Evolutionary conservation across 495 filamentous ascomycete species (phyloP), one percentile per base, ranked within the genome.

Genomic region (Xylaria intraflava): DNA sequence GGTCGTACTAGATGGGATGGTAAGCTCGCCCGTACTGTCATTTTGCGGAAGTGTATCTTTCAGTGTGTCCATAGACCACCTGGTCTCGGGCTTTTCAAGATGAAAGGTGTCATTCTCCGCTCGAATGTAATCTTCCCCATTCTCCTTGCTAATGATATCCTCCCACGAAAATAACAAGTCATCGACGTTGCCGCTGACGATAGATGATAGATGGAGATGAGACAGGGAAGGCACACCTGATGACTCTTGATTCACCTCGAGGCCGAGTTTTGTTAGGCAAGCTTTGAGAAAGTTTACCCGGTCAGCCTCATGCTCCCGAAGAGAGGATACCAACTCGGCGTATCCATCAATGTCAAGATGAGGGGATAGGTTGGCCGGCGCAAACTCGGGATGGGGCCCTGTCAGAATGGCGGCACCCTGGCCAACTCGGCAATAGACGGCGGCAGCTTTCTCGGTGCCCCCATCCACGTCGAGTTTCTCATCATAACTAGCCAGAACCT

Each of bases 331-430:
- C 0, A 90, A 62, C 6, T 83, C 72, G 12, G 77, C 72, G 62
- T 89, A 94, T 8, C 81, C 82, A 0, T 83, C 79, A 0, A 84
- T 73, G 5, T 78, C 76, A 17, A 78, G 69, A 1, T 84, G 76
- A 12, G 72, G 78, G 52, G 84, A 77, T 3, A 97, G 80, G 60
- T 95, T 95, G 33, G 72, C 78, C 7, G 86, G 82, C 3, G 90
- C 86, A 67, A 98, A 98, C 88, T 98, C 94, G 42, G 93, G 92
- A 76, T 98, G 94, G 38, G 92, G 88, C 0, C 91, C 89, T 1
- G 87, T 94, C 29, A 98, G 71, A 19, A 96, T 71, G 1, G 83
- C 88, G 22, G 76, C 75, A 19, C 93, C 93, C n/a, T 89, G 81
- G 1, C 90, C 92, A 31, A 95, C 78, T 61, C 88, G 88, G 60